phyloP scores from a whole-genome alignment of 352 stramenopile species.

The Phytophthora tubulina region DNA sequence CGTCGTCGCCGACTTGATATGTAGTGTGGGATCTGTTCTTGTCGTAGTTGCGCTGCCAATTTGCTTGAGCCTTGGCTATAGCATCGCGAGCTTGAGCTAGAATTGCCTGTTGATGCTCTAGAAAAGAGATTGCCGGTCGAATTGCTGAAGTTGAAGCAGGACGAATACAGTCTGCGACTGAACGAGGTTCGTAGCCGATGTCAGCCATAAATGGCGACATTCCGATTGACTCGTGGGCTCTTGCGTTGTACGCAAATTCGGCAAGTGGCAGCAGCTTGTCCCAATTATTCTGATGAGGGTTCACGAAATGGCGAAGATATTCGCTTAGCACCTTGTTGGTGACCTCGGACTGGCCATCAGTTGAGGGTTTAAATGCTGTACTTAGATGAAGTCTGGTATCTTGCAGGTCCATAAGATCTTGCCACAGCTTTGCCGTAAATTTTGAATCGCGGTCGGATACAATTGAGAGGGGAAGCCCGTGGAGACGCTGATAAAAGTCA shows the following conservation, averaged over 20 bases:
- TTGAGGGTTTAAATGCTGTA: constrained; percentile 25
- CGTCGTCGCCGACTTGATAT: background rate
- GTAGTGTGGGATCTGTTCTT: background rate
- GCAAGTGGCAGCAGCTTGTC: background rate
- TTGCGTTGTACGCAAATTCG: constrained; percentile 11
- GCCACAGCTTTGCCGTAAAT: constrained; percentile 23
- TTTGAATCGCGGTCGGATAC: constrained; percentile 22
- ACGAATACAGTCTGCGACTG: background rate
- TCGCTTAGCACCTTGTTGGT: constrained; percentile 14
- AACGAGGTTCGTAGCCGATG: background rate
- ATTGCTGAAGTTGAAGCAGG: background rate
- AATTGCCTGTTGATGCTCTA: constrained; percentile 1
- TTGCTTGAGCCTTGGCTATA: constrained; percentile 4
- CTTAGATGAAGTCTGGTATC: constrained; percentile 13
- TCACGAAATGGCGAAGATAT: constrained; percentile 9
- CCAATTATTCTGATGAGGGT: background rate
- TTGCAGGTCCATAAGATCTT: constrained; percentile 13
- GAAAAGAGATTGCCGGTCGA: background rate
- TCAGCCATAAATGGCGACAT: constrained; percentile 14
- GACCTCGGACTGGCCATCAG: constrained; percentile 21
- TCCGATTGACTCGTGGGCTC: background rate
- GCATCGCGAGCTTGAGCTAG: constrained; percentile 1
- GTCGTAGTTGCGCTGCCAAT: background rate
- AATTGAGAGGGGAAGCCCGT: constrained; percentile 17
- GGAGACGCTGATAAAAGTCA: constrained; percentile 23